Conservation (phyloP, 768 basidiomycete genomes). For the Suillus discolor region DNA sequence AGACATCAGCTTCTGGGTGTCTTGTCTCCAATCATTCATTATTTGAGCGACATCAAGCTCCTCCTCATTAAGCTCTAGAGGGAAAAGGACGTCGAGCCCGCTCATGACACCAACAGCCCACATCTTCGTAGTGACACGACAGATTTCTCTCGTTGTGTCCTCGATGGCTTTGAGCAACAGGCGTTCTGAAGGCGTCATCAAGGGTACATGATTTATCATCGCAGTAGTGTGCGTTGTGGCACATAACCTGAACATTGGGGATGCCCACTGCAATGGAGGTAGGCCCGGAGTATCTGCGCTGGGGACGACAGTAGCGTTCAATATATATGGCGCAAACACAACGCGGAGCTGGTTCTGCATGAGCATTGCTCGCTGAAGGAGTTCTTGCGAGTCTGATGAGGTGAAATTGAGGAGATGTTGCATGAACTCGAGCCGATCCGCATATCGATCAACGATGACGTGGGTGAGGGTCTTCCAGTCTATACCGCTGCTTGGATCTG, state of each 20-base stretch:
- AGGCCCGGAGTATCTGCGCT: neutral
- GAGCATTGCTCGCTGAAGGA: slow-evolving; percentile 12
- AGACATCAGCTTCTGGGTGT: slow-evolving; percentile 17
- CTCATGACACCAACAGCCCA: slow-evolving; percentile 20
- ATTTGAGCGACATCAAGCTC: slow-evolving; percentile 3
- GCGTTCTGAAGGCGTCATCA: slow-evolving; percentile 27
- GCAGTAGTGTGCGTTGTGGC: slow-evolving; percentile 31
- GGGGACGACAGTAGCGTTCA: slow-evolving; percentile 12
- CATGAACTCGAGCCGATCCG: slow-evolving; percentile 43
- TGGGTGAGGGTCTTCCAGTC: slow-evolving; percentile 46
- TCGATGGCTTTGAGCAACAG: slow-evolving; percentile 15
- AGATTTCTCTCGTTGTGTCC: slow-evolving; percentile 21
- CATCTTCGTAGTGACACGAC: slow-evolving; percentile 20
- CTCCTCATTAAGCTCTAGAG: neutral
- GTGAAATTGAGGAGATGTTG: slow-evolving; percentile 36
- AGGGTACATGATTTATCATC: slow-evolving; percentile 13
- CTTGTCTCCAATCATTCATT: slow-evolving; percentile 12
- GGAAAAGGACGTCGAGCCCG: slow-evolving; percentile 9
- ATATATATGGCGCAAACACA: slow-evolving; percentile 17
- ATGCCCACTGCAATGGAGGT: slow-evolving; percentile 26
- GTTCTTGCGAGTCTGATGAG: slow-evolving; percentile 13
- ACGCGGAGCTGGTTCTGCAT: slow-evolving; percentile 23
- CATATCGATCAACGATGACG: slow-evolving; percentile 43
- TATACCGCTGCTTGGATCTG: slow-evolving; percentile 30
- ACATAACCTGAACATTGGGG: slow-evolving; percentile 33